These are phyloP conservation scores for Sclerotinia spermophila DNA, from an alignment of 2,329 filamentous ascomycete genomes.

Conservation along the genomic window DNA sequence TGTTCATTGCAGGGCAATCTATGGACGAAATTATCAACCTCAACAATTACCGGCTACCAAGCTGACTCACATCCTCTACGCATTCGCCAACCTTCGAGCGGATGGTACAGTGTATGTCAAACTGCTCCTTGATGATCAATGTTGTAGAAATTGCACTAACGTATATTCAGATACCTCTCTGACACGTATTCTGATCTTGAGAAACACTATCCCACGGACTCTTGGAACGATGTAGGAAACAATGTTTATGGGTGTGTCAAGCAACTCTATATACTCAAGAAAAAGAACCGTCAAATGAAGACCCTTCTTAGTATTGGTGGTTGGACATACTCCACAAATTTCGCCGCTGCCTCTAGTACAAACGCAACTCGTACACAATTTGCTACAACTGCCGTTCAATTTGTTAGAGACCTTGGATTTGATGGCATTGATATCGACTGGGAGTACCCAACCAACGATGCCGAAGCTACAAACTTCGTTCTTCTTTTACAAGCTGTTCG, in stretches of 20 bases:
- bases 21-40: slow-evolving; percentile 68
- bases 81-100: slow-evolving; percentile 72
- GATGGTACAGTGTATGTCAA: slow-evolving; percentile 66
- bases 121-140: slow-evolving; percentile 44
- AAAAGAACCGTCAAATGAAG: slow-evolving; percentile 73
- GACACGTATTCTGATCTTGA: slow-evolving; percentile 68
- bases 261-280: slow-evolving; percentile 74
- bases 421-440: slow-evolving; percentile 46
- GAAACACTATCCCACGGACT: slow-evolving; percentile 73
- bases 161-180: slow-evolving; percentile 50
- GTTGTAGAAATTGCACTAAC: slow-evolving; percentile 37
- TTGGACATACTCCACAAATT: slow-evolving; percentile 79
- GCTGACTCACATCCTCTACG: slow-evolving; percentile 74
- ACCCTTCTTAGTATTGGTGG: slow-evolving; percentile 77
- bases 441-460: slow-evolving; percentile 30
- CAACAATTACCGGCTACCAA: slow-evolving; percentile 65
- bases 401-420: slow-evolving; percentile 70
- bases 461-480: slow-evolving; percentile 35
- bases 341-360: slow-evolving; percentile 63
- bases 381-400: slow-evolving; percentile 61
- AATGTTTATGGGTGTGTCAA: slow-evolving; percentile 82
- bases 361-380: slow-evolving; percentile 60
- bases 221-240: slow-evolving; percentile 62
- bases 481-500: slow-evolving; percentile 35
- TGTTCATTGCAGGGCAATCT: slow-evolving; percentile 56